Base-by-base conservation (phyloP, 1,284 basidiomycete species). In the Trametes hirsuta region DNA sequence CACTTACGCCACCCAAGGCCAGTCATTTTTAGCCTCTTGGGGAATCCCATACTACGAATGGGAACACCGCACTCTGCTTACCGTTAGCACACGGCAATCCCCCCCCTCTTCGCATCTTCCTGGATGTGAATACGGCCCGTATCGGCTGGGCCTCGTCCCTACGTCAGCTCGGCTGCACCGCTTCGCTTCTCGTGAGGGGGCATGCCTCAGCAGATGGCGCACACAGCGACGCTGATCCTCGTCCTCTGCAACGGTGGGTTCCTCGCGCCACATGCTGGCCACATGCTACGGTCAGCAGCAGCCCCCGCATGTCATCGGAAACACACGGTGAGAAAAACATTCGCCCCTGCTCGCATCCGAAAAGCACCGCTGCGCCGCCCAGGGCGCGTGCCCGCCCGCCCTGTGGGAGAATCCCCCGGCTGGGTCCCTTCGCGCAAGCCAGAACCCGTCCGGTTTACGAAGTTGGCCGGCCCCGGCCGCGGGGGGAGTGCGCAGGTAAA, bases 281-380 rank as follows among this genome's bases (percentile, higher is more conserved):
- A 59, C 57, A 53, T 59, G 57, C 46, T 47, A 40, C 34, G 44
- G 15, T 48, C 45, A 54, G 21, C 41, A 14, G 45, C 45, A n/a
- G 3, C 14, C 34, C 8, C 15, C 8, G 30, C 34, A 53, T 44
- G 45, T 48, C 57, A 44, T 30, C 30, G 25, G 21, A 12, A 8
- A 4, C 11, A n/a, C 30, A 24, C 30, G 25, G 41, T 44, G 54
- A n/a, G 54, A 56, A 50, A 36, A 40, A 4, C 40, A n/a, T 21
- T 36, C 22, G 40, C 46, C 45, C 39, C 6, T 24, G 48, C 36
- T 35, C 44, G 44, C 37, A 42, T 42, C 44, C 50, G 34, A 51
- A 46, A 47, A n/a, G 34, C 36, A 30, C 56, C 50, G 56, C 51
- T 11, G 41, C 36, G 36, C 45, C 15, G 11, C 53, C n/a, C n/a